These are phyloP conservation scores for Umbelopsis sp. DNA, from an alignment of 371 early-diverging fungal species.

Conservation along the genomic window DNA sequence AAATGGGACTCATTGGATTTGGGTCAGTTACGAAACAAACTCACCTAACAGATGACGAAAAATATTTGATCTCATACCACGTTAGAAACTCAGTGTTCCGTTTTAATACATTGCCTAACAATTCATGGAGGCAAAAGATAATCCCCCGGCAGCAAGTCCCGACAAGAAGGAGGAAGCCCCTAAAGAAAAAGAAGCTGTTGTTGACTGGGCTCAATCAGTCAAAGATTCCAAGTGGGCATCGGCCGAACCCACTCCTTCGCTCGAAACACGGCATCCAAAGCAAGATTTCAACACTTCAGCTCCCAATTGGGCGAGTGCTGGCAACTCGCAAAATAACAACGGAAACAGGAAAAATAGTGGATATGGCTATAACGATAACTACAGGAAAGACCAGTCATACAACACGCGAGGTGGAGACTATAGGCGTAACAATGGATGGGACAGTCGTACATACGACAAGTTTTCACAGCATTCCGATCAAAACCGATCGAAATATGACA, in stretches of 20 bases:
- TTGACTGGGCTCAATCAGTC: background rate
- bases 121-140: constrained; percentile 5
- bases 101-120: background rate
- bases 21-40: too few species aligned
- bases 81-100: too few species aligned
- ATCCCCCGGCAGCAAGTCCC: background rate
- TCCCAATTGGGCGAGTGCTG: background rate
- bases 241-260: background rate
- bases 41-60: too few species aligned
- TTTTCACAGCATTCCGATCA: background rate
- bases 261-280: background rate
- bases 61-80: too few species aligned
- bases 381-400: background rate
- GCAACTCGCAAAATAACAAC: background rate
- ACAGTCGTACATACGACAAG: background rate
- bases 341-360: background rate
- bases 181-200: background rate
- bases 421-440: background rate
- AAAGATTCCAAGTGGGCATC: constrained; percentile 16
- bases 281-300: background rate
- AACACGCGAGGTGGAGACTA: background rate
- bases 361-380: background rate
- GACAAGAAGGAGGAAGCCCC: background rate
- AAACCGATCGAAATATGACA: background rate
- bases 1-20: too few species aligned